These are phyloP conservation scores for Blastobotrys illinoisensis DNA, from an alignment of 1,139 yeast species.

Conservation along the genomic window DNA sequence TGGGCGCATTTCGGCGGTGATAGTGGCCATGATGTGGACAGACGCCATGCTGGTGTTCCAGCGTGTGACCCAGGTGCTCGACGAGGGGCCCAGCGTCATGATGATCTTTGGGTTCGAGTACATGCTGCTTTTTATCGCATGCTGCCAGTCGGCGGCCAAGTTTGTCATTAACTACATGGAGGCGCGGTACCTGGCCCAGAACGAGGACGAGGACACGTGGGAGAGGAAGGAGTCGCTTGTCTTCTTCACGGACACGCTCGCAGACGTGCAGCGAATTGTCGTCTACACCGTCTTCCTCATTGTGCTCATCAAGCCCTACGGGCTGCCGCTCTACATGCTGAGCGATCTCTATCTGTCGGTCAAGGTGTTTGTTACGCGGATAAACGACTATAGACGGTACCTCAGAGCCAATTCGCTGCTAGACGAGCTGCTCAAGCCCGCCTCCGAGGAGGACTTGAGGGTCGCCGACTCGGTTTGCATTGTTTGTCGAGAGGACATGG, in stretches of 20 bases:
- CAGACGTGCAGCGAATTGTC: constrained; percentile 36
- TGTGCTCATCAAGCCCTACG: constrained; percentile 42
- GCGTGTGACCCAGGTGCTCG: constrained; percentile 54
- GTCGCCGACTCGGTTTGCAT: constrained; percentile 60
- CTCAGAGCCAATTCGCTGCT: constrained; percentile 60
- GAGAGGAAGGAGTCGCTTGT: constrained; percentile 61
- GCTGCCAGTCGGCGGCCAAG: constrained; percentile 45
- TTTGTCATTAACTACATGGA: constrained; percentile 55
- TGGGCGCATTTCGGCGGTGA: constrained; percentile 36
- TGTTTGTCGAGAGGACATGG: constrained; percentile 83
- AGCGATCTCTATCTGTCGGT: constrained; percentile 61
- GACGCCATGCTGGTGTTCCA: constrained; percentile 52
- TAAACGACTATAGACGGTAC: constrained; percentile 49
- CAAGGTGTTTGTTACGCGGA: constrained; percentile 44
- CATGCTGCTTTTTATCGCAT: constrained; percentile 56
- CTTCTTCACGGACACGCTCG: constrained; percentile 52
- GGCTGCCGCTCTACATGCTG: constrained; percentile 60
- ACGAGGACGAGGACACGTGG: constrained; percentile 63
- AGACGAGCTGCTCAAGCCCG: constrained; percentile 51
- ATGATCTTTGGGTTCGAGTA: constrained; percentile 71
- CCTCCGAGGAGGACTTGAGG: constrained; percentile 59
- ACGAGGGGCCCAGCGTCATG: constrained; percentile 42
- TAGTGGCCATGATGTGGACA: constrained; percentile 40
- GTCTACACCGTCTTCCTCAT: constrained; percentile 51
- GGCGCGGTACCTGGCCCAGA: constrained; percentile 39